Conservation (phyloP, 306 rosid species). For the Phaseolus lunatus region DNA sequence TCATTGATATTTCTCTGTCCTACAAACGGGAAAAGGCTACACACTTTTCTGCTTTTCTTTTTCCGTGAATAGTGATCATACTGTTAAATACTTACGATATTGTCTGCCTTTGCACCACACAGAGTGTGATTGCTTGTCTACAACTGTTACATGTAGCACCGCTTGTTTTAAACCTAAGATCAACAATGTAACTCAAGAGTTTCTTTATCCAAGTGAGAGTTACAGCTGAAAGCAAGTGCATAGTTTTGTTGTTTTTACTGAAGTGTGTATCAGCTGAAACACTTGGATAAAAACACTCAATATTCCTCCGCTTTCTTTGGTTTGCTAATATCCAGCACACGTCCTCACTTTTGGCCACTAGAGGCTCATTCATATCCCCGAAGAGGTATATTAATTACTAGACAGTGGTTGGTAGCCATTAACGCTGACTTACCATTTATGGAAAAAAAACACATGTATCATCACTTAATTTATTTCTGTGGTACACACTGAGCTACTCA, state of each 20-base stretch:
- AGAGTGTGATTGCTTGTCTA: conserved; percentile 2
- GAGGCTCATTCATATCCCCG: background rate
- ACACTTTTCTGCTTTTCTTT: background rate
- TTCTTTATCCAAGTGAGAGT: background rate
- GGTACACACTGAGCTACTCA: background rate
- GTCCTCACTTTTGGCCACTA: no score
- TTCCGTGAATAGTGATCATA: background rate
- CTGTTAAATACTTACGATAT: background rate
- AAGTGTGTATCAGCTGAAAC: background rate
- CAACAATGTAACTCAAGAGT: conserved; percentile 6
- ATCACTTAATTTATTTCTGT: conserved; percentile 25
- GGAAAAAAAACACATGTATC: background rate
- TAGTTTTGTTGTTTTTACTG: background rate
- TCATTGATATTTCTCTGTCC: conserved; percentile 25
- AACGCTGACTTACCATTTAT: conserved; percentile 9
- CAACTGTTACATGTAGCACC: background rate
- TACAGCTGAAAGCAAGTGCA: background rate
- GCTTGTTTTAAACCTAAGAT: background rate
- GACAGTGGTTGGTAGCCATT: conserved; percentile 7
- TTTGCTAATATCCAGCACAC: background rate
- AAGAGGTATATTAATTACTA: background rate
- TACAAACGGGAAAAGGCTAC: conserved; percentile 12
- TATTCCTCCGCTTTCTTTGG: background rate
- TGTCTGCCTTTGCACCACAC: conserved; percentile 3
- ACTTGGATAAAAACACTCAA: background rate